Base-by-base conservation (phyloP, 1,284 basidiomycete genomes). In the Irpex sp. region DNA sequence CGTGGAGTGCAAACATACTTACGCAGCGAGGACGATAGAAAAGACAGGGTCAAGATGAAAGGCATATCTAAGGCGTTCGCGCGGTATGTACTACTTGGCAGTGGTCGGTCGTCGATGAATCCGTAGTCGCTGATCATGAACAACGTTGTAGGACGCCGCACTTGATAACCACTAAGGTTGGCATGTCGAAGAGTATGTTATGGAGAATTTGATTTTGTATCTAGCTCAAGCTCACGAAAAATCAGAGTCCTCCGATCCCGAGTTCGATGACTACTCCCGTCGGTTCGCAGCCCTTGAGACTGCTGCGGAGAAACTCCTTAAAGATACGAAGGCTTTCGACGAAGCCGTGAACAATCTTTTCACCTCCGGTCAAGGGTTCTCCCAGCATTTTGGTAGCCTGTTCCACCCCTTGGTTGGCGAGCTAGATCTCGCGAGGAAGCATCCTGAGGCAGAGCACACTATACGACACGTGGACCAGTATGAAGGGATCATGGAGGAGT, bases 261-360 rank as follows among this genome's bases (percentile, higher is more conserved):
- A 96, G 75, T 96, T 92, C 77, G 92, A 93, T 67, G 91, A 93
- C 64, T 89, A 87, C 70, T 84, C 90, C 66, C 84, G 91, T 62
- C 87, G 92, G 72, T 97, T 97, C 74, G 77, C 85, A 15, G 76
- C 83, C 6, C 82, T 97, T 69, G 95, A 98, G 77, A 79, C 85
- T 62, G 89, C 93, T 13, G 86, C 91, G 0, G 94, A 96, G 73
- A 96, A 96, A 79, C 81, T 99, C 65, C 77, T 94, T 69, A 98
- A 98, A 79, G 96, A 99, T 73, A 89, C 92, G 51, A 92, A 92
- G 70, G 83, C 88, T 5, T 98, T 96, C 78, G 86, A 87, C 7
- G 95, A 98, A 62, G 85, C 89, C 34, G 91, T 97, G 61, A 64
- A 74, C 93, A 96, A 83, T 62, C 86, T 99, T 61, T 88, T 99